Conservation (phyloP, 768 basidiomycete genomes). For the Atractiella rhizophila region DNA sequence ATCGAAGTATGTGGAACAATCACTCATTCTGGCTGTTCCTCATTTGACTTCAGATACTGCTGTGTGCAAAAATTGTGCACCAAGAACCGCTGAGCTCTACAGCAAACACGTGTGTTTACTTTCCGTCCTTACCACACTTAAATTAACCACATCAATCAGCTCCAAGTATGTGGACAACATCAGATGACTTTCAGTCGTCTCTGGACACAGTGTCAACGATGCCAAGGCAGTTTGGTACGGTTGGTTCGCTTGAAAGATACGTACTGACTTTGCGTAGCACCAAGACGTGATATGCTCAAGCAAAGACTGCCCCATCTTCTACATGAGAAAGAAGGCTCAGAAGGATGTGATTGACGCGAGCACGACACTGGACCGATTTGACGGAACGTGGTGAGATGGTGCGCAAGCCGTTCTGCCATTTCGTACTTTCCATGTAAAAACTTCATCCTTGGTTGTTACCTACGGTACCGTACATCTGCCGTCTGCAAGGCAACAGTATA, state of each 20-base stretch:
- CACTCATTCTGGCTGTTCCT: neutral
- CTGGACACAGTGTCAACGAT: slow-evolving; percentile 97
- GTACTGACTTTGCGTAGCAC: neutral
- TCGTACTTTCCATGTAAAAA: too few relatives aligned
- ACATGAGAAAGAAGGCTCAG: slow-evolving; percentile 93
- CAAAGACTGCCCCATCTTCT: slow-evolving; percentile 96
- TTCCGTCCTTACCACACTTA: neutral
- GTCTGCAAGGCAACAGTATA: too few relatives aligned
- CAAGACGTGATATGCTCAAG: slow-evolving; percentile 90
- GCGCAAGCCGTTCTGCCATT: too few relatives aligned
- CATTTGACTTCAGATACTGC: slow-evolving; percentile 39
- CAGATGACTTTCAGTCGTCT: slow-evolving; percentile 80
- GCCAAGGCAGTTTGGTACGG: slow-evolving; percentile 46
- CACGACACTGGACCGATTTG: slow-evolving; percentile 56
- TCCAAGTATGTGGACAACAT: slow-evolving; percentile 39
- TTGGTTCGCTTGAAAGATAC: neutral
- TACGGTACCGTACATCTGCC: too few relatives aligned
- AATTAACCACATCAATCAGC: slow-evolving; percentile 14
- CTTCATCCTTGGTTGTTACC: too few relatives aligned
- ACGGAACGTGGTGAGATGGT: slow-evolving; percentile 22
- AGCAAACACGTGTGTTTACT: slow-evolving; percentile 48
- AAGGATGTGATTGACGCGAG: slow-evolving; percentile 83
- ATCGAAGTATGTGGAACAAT: too few relatives aligned
- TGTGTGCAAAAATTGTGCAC: slow-evolving; percentile 77
- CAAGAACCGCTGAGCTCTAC: slow-evolving; percentile 64